Evolutionary conservation across 1,284 basidiomycete species (phyloP), one percentile per base, ranked within the genome.

Genomic region (Sporisorium graminicola): DNA sequence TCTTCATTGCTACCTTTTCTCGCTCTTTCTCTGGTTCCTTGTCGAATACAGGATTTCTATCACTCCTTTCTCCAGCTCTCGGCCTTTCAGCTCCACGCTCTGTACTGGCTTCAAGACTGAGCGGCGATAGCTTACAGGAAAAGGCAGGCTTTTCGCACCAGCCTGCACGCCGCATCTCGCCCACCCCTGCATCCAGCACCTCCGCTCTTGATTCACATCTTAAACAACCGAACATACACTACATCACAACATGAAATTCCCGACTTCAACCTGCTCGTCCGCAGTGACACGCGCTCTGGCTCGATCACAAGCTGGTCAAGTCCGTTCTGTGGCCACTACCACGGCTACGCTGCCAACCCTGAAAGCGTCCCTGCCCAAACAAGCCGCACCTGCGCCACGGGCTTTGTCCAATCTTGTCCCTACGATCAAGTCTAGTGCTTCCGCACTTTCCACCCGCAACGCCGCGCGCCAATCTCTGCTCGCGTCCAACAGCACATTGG

Each of bases 401-500:
- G 43, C 63, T 47, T 53, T 55, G 18, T 58, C 59, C 40, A 49
- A 53, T 29, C 35, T 58, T 12, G 22, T 50, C 31, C 35, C 57
- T 18, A 22, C 44, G 5, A 22, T 52, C 31, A 51, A n/a, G 18
- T 43, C 46, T 35, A 60, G 27, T 46, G 52, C 12, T 31, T 13
- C 33, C 18, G 63, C 5, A 7, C 26, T 46, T 10, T 58, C 63
- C 16, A 16, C 59, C 22, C 40, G 51, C 6, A 20, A n/a, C 16
- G 44, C 52, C 16, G 29, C 58, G 13, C 43, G 59, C 14, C 58
- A 59, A 42, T 58, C 63, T 2, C 56, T 65, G 27, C 26, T 72
- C 51, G n/a, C 37, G 1, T 50, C 57, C 9, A 69, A 74, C 51
- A 54, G 12, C 47, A 16, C 65, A 16, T 42, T 74, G 31, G 71